These are phyloP conservation scores for Nemania sp. DNA, from an alignment of 2,329 filamentous ascomycete genomes.

Conservation along the genomic window DNA sequence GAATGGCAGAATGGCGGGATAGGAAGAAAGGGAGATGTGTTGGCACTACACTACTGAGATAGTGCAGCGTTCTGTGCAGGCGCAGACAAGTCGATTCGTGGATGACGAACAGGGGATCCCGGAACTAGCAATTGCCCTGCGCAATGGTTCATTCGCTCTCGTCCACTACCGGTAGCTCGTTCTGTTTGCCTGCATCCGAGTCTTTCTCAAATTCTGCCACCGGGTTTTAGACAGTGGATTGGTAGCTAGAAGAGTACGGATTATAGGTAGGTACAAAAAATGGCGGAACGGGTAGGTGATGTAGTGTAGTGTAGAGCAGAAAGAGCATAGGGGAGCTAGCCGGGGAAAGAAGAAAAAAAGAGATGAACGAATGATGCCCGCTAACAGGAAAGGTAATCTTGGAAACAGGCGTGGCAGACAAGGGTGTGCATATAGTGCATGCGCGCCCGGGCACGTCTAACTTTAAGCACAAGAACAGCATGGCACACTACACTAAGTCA, in stretches of 20 bases:
- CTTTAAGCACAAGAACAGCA: background rate
- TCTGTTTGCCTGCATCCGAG: constrained; percentile 20
- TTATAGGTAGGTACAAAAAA: background rate
- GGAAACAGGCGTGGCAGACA: constrained; percentile 5
- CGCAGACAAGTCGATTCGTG: constrained; percentile 16
- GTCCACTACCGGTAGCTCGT: background rate
- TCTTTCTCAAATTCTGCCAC: constrained; percentile 18
- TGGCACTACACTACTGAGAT: background rate
- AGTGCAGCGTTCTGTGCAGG: constrained; percentile 20
- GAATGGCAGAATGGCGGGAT: background rate
- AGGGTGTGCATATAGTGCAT: background rate
- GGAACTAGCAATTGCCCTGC: constrained; percentile 10
- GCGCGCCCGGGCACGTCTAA: constrained; percentile 5
- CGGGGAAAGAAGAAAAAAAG: background rate
- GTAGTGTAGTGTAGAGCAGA: too few relatives aligned
- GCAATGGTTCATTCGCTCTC: constrained; percentile 19
- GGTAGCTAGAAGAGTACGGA: constrained; percentile 4
- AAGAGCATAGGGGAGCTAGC: background rate
- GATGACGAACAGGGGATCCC: constrained; percentile 1
- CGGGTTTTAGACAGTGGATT: constrained; percentile 4
- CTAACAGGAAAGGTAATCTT: constrained; percentile 16
- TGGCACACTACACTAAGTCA: too few relatives aligned
- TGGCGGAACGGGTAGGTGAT: background rate
- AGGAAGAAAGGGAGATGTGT: constrained; percentile 18
- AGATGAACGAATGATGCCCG: constrained; percentile 13